A percentile compares a stretch with the other conserved stretches of the same genome.
Evolutionary conservation across 2,329 filamentous ascomycete genomes (phyloP).

Genomic region (Fusarium decemcellulare): DNA sequence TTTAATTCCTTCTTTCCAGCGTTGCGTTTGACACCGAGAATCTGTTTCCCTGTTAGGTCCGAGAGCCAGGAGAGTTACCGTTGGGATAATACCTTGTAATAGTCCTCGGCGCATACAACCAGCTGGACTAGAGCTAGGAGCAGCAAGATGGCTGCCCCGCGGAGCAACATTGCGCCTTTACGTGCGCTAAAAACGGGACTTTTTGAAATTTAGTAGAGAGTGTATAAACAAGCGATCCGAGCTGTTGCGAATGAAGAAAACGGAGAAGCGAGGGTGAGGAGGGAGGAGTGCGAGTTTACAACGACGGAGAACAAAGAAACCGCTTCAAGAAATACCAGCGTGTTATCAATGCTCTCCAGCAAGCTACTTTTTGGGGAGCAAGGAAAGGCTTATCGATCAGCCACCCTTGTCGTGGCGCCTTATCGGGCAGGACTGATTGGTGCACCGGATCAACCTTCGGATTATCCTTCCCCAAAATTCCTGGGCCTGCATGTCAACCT

Average conservation of each 20-base stretch:
- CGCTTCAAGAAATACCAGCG: conserved; percentile 50
- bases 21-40: conserved; percentile 84
- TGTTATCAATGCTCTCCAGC: conserved; percentile 50
- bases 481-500: conserved; percentile 11
- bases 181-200: conserved; percentile 31
- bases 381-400: conserved; percentile 32
- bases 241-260: conserved; percentile 8
- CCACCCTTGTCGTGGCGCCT: conserved; percentile 26
- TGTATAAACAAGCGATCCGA: conserved; percentile 11
- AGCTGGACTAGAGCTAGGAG: conserved; percentile 69
- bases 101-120: conserved; percentile 76
- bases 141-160: conserved; percentile 63
- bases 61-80: neutral
- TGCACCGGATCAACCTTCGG: conserved; percentile 31
- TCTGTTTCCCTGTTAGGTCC: conserved; percentile 58
- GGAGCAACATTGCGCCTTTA: conserved; percentile 64
- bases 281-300: conserved; percentile 12
- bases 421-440: conserved; percentile 46
- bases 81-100: conserved; percentile 75
- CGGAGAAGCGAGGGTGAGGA: conserved; percentile 15
- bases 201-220: conserved; percentile 1
- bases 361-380: conserved; percentile 33
- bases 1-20: conserved; percentile 93
- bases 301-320: conserved; percentile 26
- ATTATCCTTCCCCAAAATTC: conserved; percentile 39